Base-by-base conservation (phyloP, 1,284 basidiomycete species). In the Sporisorium scitamineum region DNA sequence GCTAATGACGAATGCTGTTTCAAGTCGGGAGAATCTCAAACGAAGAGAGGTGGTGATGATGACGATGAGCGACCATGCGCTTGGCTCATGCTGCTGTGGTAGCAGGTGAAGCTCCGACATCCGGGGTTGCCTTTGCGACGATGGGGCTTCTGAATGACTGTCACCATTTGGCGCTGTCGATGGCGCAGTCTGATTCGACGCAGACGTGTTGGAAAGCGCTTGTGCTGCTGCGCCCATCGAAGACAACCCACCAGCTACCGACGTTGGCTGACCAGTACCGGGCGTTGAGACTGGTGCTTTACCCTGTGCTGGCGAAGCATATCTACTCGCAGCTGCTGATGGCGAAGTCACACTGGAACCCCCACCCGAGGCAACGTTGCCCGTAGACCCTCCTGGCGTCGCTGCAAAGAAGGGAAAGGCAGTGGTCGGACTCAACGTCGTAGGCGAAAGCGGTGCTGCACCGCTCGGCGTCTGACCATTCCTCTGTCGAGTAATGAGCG, bases 401-500 rank as follows among this genome's bases (percentile, higher is more conserved):
- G 59, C 20, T 24, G 52, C 42, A 55, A 37, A 39, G 57, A 75
- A 75, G 5, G 72, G 72, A 42, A 75, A 75, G 2, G 55, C 41
- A 2, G 44, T 31, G 6, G 48, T 54, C 5, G 67, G 37, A 10
- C 51, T 47, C 11, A 55, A 39, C 16, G 60, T 44, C 2, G 63
- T 70, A 3, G 72, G 72, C 52, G 72, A 75, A 2, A 75, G 44
- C 42, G 72, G 63, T 3, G 63, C 59, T 1, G 51, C 51, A 2
- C 22, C 42, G 24, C 62, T 60, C 3, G 72, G 72, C 9, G 68
- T 71, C 34, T 63, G 68, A 0, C 54, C 73, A 32, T 64, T 77
- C 22, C 80, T 63, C 58, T 76, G 78, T 18, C 80, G 55, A 16
- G 70, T 92, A 76, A 98, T 91, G 80, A 98, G 88, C 74, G 94